Base-by-base conservation (phyloP, 768 basidiomycete genomes). In the Daedaleopsis sinensis region DNA sequence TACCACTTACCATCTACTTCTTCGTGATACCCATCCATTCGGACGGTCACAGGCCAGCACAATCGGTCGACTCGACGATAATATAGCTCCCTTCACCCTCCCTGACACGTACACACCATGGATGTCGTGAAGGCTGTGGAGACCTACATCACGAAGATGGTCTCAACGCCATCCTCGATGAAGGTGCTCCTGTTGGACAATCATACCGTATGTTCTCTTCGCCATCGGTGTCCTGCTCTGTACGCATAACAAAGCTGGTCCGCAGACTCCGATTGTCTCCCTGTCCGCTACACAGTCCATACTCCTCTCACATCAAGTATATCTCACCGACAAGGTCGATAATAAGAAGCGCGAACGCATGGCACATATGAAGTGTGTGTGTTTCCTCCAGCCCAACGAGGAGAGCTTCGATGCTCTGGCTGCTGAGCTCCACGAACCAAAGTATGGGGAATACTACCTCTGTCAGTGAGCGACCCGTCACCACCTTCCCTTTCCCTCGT, bases 371-470 rank as follows among this genome's bases (percentile, higher is more conserved):
- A 96, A 96, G 77, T 98, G 97, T 71, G 86, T 98, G 55, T 96
- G 94, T 73, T 95, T 99, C 72, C 80, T 99, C 10, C 87, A 94
- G 54, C 88, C 87, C 42, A 90, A 82, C 58, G 88, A 92, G 51
- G 86, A 89, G 35, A 95, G 93, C 70, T 78, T 99, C 38, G 87
- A 87, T 57, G 90, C 90, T 24, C 81, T 98, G 57, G 90, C 90
- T 66, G 79, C 83, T 57, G 97, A 99, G 71, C 80, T 99, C 37
- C 82, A 82, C 39, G 90, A 94, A 69, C 96, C 96, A 11, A 91
- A 91, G 76, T 99, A 98, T 70, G 95, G 95, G 73, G 94, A 95
- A 78, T 99, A 99, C 78, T 98, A 96, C 82, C 79, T 99, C 72
- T 99, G 96, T 98, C 85, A 90, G 96, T 94, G 80, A 83, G 89